phyloP scores from a whole-genome alignment of 257 asterid genomes.

The Avicennia marina region DNA sequence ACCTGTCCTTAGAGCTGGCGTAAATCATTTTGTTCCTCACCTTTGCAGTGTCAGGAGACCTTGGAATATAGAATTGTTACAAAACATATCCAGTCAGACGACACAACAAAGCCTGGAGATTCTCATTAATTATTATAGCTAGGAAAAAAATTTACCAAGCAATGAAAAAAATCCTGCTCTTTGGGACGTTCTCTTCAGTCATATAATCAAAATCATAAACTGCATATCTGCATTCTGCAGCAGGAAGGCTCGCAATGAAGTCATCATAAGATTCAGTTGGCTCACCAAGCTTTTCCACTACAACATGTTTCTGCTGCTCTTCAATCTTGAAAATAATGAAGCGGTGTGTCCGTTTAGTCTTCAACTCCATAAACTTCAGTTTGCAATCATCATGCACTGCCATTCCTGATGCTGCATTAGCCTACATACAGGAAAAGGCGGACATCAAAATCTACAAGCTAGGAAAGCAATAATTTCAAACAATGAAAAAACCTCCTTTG shows the following conservation, averaged over 20 bases:
- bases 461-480: too few species aligned
- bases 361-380: conserved; percentile 12
- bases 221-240: conserved; percentile 7
- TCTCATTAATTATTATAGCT: background rate
- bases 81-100: too few species aligned
- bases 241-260: conserved; percentile 8
- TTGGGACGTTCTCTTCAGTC: conserved; percentile 3
- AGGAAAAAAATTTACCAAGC: background rate
- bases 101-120: too few species aligned
- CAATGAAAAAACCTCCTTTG: too few species aligned
- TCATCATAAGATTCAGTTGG: conserved; percentile 8
- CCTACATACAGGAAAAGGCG: too few species aligned
- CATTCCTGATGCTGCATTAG: too few species aligned
- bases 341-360: conserved; percentile 6
- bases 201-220: conserved; percentile 13
- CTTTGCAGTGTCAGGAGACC: conserved; percentile 12
- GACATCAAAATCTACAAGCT: too few species aligned
- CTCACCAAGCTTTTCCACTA: conserved; percentile 12
- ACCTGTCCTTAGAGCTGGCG: conserved; percentile 7
- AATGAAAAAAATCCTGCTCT: conserved; percentile 3
- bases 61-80: background rate
- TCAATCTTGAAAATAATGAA: conserved; percentile 13
- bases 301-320: conserved; percentile 10
- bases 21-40: conserved; percentile 13
- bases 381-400: conserved; percentile 21